phyloP scores from a whole-genome alignment of 164 flowering plant species.

The Magnolia officinalis region DNA sequence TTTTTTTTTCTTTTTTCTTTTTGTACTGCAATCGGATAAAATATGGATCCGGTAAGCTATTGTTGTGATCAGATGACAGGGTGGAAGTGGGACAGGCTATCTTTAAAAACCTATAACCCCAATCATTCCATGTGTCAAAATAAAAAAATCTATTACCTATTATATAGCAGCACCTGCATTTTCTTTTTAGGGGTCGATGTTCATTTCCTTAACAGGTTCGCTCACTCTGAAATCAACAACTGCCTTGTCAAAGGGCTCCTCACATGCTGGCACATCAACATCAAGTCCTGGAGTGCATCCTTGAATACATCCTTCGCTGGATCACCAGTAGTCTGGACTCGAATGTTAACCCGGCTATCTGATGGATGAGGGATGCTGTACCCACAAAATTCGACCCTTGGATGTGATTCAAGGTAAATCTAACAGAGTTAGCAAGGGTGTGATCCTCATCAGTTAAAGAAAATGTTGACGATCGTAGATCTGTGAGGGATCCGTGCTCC shows the following conservation, averaged over 20 bases:
- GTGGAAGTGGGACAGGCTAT: too few relatives aligned
- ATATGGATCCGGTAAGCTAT: too few relatives aligned
- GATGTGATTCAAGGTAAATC: slow-evolving; percentile 78
- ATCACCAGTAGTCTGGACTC: too few relatives aligned
- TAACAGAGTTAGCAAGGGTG: slow-evolving; percentile 74
- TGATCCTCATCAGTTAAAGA: slow-evolving; percentile 84
- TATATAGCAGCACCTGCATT: neutral
- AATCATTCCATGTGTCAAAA: too few relatives aligned
- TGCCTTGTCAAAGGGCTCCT: slow-evolving; percentile 64
- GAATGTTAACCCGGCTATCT: too few relatives aligned
- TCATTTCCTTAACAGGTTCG: slow-evolving; percentile 24
- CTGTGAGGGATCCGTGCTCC: slow-evolving; percentile 64
- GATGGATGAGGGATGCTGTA: too few relatives aligned
- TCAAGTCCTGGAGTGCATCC: slow-evolving; percentile 79
- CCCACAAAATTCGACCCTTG: too few relatives aligned
- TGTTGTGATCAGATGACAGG: too few relatives aligned
- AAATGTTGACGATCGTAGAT: slow-evolving; percentile 60
- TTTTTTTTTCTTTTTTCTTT: too few relatives aligned
- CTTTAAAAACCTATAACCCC: too few relatives aligned
- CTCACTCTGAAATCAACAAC: slow-evolving; percentile 45
- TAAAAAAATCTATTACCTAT: too few relatives aligned
- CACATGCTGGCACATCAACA: slow-evolving; percentile 65
- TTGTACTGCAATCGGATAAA: too few relatives aligned
- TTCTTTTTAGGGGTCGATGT: slow-evolving; percentile 11
- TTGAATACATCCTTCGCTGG: slow-evolving; percentile 79